A percentile compares a stretch with the other conserved stretches of the same genome.
These are phyloP conservation scores for Citrus hindsii DNA, from an alignment of 345 rosid species.

Conservation along the genomic window DNA sequence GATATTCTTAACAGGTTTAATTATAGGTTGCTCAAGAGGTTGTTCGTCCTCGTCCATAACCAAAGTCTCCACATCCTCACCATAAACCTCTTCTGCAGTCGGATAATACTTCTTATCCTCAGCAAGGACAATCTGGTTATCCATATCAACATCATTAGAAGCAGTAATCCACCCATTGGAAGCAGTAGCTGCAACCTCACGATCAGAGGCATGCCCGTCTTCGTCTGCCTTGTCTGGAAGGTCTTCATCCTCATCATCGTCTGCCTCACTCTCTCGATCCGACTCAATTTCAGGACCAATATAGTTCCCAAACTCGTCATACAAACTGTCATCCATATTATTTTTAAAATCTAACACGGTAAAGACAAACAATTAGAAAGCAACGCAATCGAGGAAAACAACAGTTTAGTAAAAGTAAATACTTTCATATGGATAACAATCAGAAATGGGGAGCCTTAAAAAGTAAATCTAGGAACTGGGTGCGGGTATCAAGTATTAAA, in stretches of 20 bases:
- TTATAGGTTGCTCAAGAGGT: slow-evolving; percentile 86
- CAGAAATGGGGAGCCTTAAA: no score
- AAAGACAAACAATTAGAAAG: background rate
- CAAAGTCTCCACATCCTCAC: slow-evolving; percentile 87
- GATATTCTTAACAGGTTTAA: slow-evolving; percentile 76
- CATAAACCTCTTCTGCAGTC: slow-evolving; percentile 96
- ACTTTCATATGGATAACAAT: no score
- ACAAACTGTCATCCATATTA: slow-evolving; percentile 86
- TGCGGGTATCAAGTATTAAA: no score
- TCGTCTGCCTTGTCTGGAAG: slow-evolving; percentile 48
- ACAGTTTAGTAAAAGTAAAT: no score
- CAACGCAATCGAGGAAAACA: no score
- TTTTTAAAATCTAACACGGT: slow-evolving; percentile 16
- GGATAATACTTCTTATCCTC: slow-evolving; percentile 98
- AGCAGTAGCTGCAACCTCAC: slow-evolving; percentile 46
- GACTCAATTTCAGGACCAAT: slow-evolving; percentile 98
- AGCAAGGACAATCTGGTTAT: slow-evolving; percentile 89
- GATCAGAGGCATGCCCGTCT: slow-evolving; percentile 56
- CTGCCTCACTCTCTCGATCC: slow-evolving; percentile 71
- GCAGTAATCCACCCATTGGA: slow-evolving; percentile 88
- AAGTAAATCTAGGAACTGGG: no score
- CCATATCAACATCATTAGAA: slow-evolving; percentile 75
- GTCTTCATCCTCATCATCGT: slow-evolving; percentile 61
- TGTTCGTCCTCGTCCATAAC: slow-evolving; percentile 98
- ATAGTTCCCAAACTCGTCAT: slow-evolving; percentile 98